These are phyloP conservation scores for Metschnikowia proteae DNA, from an alignment of 805 yeast species.

Conservation along the genomic window DNA sequence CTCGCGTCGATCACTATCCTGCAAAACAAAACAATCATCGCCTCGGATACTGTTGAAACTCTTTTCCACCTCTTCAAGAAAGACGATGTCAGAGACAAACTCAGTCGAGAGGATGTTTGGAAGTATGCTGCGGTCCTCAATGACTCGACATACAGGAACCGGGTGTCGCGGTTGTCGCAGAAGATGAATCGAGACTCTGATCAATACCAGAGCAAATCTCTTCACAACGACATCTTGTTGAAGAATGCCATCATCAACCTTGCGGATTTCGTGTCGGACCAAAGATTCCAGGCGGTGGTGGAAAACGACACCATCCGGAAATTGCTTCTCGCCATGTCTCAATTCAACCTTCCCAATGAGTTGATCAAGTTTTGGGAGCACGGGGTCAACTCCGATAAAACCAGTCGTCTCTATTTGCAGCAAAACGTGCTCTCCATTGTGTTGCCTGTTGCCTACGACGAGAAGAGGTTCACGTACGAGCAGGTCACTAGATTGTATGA, in stretches of 20 bases:
- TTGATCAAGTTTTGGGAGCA: slow-evolving; percentile 69
- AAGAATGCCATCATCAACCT: slow-evolving; percentile 32
- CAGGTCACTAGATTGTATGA: slow-evolving; percentile 58
- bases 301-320: slow-evolving; percentile 22
- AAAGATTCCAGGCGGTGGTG: slow-evolving; percentile 27
- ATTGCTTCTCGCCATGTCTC: slow-evolving; percentile 32
- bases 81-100: slow-evolving; percentile 9
- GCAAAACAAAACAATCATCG: slow-evolving; percentile 9
- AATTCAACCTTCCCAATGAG: slow-evolving; percentile 46
- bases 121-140: slow-evolving; percentile 15
- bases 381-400: slow-evolving; percentile 45
- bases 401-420: slow-evolving; percentile 47
- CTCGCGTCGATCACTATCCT: slow-evolving; percentile 15
- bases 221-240: slow-evolving; percentile 26
- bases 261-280: slow-evolving; percentile 26
- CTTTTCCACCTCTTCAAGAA: slow-evolving; percentile 13
- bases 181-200: slow-evolving; percentile 38
- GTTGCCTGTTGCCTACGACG: slow-evolving; percentile 61
- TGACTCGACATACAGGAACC: slow-evolving; percentile 23
- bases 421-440: slow-evolving; percentile 67
- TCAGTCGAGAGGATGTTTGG: slow-evolving; percentile 11
- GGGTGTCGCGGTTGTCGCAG: slow-evolving; percentile 32
- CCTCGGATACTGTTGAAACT: slow-evolving; percentile 6
- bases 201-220: slow-evolving; percentile 23
- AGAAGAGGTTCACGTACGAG: slow-evolving; percentile 55